Evolutionary conservation across 2,329 filamentous ascomycete genomes (phyloP).

Genomic region (Chaetomiaceae sp.): DNA sequence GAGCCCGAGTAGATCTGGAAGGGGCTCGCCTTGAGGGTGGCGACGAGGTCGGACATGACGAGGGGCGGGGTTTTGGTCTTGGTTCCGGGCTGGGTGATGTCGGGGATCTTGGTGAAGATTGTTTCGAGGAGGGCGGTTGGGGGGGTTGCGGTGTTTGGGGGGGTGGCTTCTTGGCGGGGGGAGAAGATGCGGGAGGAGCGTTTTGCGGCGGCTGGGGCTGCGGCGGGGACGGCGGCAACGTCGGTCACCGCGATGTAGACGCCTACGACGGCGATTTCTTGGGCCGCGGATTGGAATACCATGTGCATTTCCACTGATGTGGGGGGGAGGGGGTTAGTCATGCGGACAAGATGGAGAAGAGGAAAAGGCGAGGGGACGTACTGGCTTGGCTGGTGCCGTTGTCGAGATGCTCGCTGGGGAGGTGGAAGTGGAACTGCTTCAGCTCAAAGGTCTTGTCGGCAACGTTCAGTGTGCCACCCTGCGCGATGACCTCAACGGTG

Average conservation of each 20-base stretch:
- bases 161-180: conserved; percentile 10
- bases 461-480: conserved; percentile 33
- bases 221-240: conserved; percentile 23
- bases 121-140: conserved; percentile 42
- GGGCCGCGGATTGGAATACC: conserved; percentile 46
- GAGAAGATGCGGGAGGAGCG: conserved; percentile 13
- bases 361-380: conserved; percentile 22
- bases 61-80: conserved; percentile 38
- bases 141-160: conserved; percentile 26
- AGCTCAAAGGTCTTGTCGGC: conserved; percentile 35
- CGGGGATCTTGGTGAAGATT: conserved; percentile 38
- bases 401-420: conserved; percentile 45
- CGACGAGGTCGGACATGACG: conserved; percentile 40
- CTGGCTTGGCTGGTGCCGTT: conserved; percentile 41
- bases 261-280: conserved; percentile 41
- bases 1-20: conserved; percentile 44
- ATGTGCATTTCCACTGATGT: conserved; percentile 55
- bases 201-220: conserved; percentile 15
- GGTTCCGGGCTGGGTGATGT: conserved; percentile 41
- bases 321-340: background rate
- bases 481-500: conserved; percentile 50
- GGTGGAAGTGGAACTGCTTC: conserved; percentile 47
- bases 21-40: conserved; percentile 32
- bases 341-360: too few relatives aligned
- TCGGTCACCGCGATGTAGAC: conserved; percentile 39